Conservation (phyloP, 208 protist species). For the Leptomonas seymouri region DNA sequence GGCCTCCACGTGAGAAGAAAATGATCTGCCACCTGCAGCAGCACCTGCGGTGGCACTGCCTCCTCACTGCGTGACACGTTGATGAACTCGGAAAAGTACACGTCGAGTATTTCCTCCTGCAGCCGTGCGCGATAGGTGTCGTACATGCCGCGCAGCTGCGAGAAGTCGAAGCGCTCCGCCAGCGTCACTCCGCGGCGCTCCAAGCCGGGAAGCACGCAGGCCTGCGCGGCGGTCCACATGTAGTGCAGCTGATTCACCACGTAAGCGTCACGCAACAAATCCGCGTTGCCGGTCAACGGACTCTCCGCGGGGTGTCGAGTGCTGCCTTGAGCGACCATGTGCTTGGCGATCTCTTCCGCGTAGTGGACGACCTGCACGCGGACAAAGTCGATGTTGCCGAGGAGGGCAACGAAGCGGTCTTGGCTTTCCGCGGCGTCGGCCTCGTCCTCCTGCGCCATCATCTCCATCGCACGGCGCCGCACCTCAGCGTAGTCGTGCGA, state of each 20-base stretch:
- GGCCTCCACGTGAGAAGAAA: slow-evolving; percentile 66
- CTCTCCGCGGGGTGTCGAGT: slow-evolving; percentile 13
- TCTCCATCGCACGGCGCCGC: slow-evolving; percentile 44
- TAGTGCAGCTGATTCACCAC: slow-evolving; percentile 32
- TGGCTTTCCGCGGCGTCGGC: slow-evolving; percentile 62
- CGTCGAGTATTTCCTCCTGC: slow-evolving; percentile 43
- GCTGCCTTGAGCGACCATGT: slow-evolving; percentile 28
- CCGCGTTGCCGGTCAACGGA: slow-evolving; percentile 3
- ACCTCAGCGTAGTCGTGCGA: slow-evolving; percentile 33
- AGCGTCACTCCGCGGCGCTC: slow-evolving; percentile 25
- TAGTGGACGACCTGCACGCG: slow-evolving; percentile 69
- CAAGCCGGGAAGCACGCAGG: slow-evolving; percentile 24
- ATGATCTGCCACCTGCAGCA: slow-evolving; percentile 56
- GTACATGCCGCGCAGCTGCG: slow-evolving; percentile 45
- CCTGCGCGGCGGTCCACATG: slow-evolving; percentile 28
- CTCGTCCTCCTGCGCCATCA: slow-evolving; percentile 60
- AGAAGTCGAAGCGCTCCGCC: slow-evolving; percentile 39
- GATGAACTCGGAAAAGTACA: slow-evolving; percentile 48
- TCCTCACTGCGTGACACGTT: slow-evolving; percentile 40
- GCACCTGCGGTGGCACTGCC: slow-evolving; percentile 24
- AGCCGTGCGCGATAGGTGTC: slow-evolving; percentile 37
- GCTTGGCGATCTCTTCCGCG: slow-evolving; percentile 40
- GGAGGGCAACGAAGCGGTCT: slow-evolving; percentile 59
- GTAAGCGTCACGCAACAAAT: slow-evolving; percentile 29
- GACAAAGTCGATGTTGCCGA: slow-evolving; percentile 71